A percentile compares a stretch with the other conserved stretches of the same genome.
These are phyloP conservation scores for Ottelia alismoides DNA, from an alignment of 106 monocot species.

Conservation along the genomic window DNA sequence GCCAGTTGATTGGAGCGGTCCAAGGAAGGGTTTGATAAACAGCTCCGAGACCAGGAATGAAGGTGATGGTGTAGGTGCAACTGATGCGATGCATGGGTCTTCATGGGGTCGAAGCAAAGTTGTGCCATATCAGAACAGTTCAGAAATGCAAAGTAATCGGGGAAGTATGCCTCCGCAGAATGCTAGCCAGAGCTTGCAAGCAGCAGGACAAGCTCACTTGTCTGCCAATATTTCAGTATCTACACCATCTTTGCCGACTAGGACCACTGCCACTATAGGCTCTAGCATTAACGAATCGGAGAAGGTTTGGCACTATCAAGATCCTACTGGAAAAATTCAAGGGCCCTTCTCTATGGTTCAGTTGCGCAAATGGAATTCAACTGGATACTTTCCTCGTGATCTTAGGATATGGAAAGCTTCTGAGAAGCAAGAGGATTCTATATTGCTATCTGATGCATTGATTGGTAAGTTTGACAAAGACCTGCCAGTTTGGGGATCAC, in stretches of 20 bases:
- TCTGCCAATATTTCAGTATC: neutral
- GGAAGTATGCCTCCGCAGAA: no score
- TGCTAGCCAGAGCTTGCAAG: no score
- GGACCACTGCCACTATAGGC: neutral
- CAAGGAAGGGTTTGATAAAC: no score
- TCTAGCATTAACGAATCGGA: conserved; percentile 13
- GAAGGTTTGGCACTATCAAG: conserved; percentile 25
- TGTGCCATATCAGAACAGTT: no score
- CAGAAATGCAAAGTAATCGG: no score
- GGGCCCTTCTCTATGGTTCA: conserved; percentile 27
- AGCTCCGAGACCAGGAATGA: no score
- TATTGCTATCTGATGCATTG: conserved; percentile 25
- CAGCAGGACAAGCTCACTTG: conserved; percentile 1
- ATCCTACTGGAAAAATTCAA: conserved; percentile 26
- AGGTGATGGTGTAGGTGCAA: no score
- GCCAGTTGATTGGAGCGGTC: no score
- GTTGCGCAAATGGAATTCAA: conserved; percentile 25
- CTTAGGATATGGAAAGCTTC: conserved; percentile 18
- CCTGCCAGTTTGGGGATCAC: no score
- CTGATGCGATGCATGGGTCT: no score
- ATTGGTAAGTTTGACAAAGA: conserved; percentile 16
- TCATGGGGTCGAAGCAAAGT: no score
- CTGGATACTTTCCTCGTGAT: conserved; percentile 22
- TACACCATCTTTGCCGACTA: neutral
- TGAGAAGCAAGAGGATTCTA: conserved; percentile 22